Evolutionary conservation across 2,329 filamentous ascomycete species (phyloP).

Genomic region (Trichoderma koningiopsis): DNA sequence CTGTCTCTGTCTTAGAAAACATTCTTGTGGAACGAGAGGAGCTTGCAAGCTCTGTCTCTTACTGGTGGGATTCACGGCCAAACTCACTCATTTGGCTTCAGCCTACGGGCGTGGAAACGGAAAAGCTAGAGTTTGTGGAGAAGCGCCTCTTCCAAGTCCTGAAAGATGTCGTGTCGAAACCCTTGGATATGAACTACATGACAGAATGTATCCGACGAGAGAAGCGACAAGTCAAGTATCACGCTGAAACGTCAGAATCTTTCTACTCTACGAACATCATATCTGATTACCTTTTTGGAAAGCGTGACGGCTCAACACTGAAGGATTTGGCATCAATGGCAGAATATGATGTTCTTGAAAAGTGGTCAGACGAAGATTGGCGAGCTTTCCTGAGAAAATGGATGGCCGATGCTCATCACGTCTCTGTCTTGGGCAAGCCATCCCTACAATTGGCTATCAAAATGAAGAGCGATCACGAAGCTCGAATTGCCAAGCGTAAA

Average conservation of each 20-base stretch:
- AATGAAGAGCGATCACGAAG: conserved; percentile 79
- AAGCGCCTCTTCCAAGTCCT: conserved; percentile 82
- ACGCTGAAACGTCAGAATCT: conserved; percentile 76
- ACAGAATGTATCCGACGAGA: conserved; percentile 83
- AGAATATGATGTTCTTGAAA: conserved; percentile 69
- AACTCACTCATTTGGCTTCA: conserved; percentile 84
- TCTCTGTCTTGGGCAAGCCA: conserved; percentile 86
- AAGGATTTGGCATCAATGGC: conserved; percentile 57
- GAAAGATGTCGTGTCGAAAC: conserved; percentile 75
- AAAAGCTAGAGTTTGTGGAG: conserved; percentile 81
- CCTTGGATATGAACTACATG: conserved; percentile 88
- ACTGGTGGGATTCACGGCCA: conserved; percentile 76
- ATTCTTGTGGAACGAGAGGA: conserved; percentile 90
- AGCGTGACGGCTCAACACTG: conserved; percentile 77
- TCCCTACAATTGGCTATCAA: conserved; percentile 77
- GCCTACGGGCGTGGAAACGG: conserved; percentile 82
- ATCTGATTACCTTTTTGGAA: conserved; percentile 88
- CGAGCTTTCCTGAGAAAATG: conserved; percentile 78
- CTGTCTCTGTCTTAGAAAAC: conserved; percentile 90
- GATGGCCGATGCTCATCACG: conserved; percentile 81
- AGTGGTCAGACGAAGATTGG: conserved; percentile 86
- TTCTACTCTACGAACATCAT: conserved; percentile 87
- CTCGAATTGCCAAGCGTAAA: conserved; percentile 76
- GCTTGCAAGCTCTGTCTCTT: conserved; percentile 81
- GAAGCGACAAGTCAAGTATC: conserved; percentile 77